These are phyloP conservation scores for Fomitiporia mediterranea DNA, from an alignment of 1,284 basidiomycete species.

Conservation along the genomic window DNA sequence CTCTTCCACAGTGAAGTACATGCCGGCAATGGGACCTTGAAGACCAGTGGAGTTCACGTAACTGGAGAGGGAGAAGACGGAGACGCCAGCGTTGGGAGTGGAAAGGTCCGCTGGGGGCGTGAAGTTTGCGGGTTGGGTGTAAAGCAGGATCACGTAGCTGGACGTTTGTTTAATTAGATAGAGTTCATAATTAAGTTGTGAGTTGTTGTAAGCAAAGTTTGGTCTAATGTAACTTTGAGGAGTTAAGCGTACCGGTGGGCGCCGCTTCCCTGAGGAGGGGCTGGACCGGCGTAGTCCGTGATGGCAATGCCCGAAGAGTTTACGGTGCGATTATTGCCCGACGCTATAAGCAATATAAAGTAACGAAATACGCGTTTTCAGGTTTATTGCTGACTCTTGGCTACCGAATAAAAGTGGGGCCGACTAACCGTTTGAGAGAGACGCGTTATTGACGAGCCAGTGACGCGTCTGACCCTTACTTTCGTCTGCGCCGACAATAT, in stretches of 20 bases:
- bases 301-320: slow-evolving; percentile 48
- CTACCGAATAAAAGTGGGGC: background rate
- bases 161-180: background rate
- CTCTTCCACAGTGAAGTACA: slow-evolving; percentile 73
- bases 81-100: slow-evolving; percentile 43
- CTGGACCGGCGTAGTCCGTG: slow-evolving; percentile 71
- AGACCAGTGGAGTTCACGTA: slow-evolving; percentile 54
- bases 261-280: slow-evolving; percentile 61
- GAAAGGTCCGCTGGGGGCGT: slow-evolving; percentile 55
- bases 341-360: slow-evolving; percentile 1
- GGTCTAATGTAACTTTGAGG: background rate
- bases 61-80: slow-evolving; percentile 46
- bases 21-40: slow-evolving; percentile 55
- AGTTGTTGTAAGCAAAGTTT: slow-evolving; percentile 1
- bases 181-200: background rate
- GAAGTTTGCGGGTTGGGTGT: slow-evolving; percentile 59
- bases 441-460: slow-evolving; percentile 73
- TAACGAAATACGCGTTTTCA: too few species aligned
- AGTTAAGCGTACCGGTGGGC: slow-evolving; percentile 53
- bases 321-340: slow-evolving; percentile 35
- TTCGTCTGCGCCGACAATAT: slow-evolving; percentile 52
- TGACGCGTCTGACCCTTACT: slow-evolving; percentile 60
- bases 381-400: background rate
- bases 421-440: slow-evolving; percentile 37
- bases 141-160: slow-evolving; percentile 67